Evolutionary conservation across 2,329 filamentous ascomycete species (phyloP).

Genomic region (Alternaria burnsii): DNA sequence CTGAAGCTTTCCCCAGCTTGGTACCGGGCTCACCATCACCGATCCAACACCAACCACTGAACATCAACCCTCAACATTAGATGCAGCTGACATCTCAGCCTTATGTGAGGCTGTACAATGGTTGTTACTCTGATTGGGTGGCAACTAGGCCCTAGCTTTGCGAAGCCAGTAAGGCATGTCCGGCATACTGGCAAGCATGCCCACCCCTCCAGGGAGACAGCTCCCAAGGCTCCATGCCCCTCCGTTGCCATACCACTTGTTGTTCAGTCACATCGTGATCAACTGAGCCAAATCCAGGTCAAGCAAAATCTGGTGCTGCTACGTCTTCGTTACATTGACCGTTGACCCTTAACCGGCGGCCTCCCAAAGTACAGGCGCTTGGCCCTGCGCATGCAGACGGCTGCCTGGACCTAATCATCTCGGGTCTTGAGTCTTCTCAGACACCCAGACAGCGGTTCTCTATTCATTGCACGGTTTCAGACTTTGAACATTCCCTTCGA

Average conservation of each 20-base stretch:
- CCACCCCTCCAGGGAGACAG: conserved; percentile 4
- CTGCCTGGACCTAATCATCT: conserved; percentile 22
- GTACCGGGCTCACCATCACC: not conserved
- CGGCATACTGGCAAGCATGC: conserved; percentile 4
- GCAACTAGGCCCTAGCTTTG: not conserved
- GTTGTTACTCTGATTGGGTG: conserved; percentile 12
- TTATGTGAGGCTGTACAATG: conserved; percentile 23
- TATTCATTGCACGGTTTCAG: not conserved
- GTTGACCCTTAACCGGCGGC: conserved; percentile 3
- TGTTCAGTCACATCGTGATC: conserved; percentile 1
- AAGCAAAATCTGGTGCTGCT: not conserved
- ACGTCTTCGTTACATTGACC: not conserved
- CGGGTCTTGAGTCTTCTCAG: conserved; percentile 21
- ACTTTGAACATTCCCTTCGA: not conserved
- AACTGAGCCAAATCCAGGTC: not conserved
- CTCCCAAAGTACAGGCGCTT: conserved; percentile 4
- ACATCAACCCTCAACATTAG: conserved; percentile 20
- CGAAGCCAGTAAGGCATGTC: conserved; percentile 20
- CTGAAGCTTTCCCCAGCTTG: conserved; percentile 19
- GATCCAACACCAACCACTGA: conserved; percentile 18
- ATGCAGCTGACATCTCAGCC: conserved; percentile 26
- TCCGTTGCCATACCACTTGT: conserved; percentile 17
- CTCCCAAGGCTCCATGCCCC: conserved; percentile 18
- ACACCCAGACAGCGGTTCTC: conserved; percentile 2
- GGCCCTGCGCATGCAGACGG: conserved; percentile 10